A percentile compares a stretch with the other conserved stretches of the same genome.
phyloP scores from a whole-genome alignment of 495 filamentous ascomycete genomes.

The Lasiosphaeris hirsuta region DNA sequence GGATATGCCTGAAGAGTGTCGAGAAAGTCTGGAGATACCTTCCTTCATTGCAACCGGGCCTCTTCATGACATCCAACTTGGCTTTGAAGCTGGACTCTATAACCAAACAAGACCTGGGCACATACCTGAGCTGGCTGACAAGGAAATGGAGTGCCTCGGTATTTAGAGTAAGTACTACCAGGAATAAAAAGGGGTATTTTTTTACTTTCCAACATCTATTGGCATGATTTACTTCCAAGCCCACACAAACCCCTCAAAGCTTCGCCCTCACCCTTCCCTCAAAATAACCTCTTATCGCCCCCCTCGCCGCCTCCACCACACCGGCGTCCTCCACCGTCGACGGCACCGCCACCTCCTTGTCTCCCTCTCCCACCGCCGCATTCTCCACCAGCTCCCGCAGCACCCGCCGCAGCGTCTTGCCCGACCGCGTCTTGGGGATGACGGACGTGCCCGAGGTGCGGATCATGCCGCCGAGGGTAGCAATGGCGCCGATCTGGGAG shows the following conservation, averaged over 20 bases:
- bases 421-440: slow-evolving; percentile 86
- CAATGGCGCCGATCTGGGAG: slow-evolving; percentile 85
- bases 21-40: no score
- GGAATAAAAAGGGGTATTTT: no score
- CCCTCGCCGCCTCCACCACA: slow-evolving; percentile 49
- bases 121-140: no score
- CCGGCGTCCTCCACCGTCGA: slow-evolving; percentile 53
- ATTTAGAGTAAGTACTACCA: no score
- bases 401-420: slow-evolving; percentile 81
- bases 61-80: no score
- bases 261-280: slow-evolving; percentile 37
- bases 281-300: slow-evolving; percentile 50
- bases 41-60: no score
- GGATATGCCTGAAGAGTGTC: no score
- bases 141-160: no score
- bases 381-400: slow-evolving; percentile 78
- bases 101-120: no score
- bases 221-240: no score
- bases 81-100: no score
- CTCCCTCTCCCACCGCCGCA: slow-evolving; percentile 49
- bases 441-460: slow-evolving; percentile 66
- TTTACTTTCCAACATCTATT: no score
- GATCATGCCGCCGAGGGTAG: slow-evolving; percentile 77
- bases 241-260: slow-evolving; percentile 48
- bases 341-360: slow-evolving; percentile 48